Conservation (phyloP, 2,329 filamentous ascomycete species). For the Tolypocladium inflatum region DNA sequence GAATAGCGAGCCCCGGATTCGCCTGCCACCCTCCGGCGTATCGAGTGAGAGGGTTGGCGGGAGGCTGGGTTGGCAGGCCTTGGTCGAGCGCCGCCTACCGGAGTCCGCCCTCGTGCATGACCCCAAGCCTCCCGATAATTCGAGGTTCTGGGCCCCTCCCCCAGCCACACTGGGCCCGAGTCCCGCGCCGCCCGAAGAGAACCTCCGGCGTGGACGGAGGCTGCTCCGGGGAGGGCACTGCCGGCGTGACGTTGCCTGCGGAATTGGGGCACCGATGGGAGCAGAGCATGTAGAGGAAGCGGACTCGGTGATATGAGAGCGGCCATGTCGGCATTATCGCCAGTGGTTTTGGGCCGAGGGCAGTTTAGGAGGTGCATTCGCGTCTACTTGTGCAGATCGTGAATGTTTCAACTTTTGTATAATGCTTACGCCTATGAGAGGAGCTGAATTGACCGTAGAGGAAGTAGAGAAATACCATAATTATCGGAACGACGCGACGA, state of each 20-base stretch:
- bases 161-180: neutral
- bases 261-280: neutral
- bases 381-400: no score
- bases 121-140: neutral
- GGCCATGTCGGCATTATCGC: neutral
- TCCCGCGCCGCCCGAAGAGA: neutral
- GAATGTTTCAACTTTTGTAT: neutral
- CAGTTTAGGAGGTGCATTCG: neutral
- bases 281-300: neutral
- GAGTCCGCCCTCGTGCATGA: neutral
- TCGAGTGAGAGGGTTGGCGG: neutral
- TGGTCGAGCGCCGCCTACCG: neutral
- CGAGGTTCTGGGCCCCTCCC: neutral
- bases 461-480: no score
- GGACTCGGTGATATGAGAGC: neutral
- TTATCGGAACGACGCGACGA: neutral
- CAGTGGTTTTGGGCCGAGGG: neutral
- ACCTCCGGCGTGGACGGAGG: neutral
- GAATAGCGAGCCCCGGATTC: neutral
- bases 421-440: no score
- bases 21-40: neutral
- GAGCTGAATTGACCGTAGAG: no score
- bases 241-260: neutral
- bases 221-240: neutral
- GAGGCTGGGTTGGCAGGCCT: neutral